A percentile compares a stretch with the other conserved stretches of the same genome.
phyloP scores from a whole-genome alignment of 2,329 filamentous ascomycete species.

The Helicocarpus griseus region DNA sequence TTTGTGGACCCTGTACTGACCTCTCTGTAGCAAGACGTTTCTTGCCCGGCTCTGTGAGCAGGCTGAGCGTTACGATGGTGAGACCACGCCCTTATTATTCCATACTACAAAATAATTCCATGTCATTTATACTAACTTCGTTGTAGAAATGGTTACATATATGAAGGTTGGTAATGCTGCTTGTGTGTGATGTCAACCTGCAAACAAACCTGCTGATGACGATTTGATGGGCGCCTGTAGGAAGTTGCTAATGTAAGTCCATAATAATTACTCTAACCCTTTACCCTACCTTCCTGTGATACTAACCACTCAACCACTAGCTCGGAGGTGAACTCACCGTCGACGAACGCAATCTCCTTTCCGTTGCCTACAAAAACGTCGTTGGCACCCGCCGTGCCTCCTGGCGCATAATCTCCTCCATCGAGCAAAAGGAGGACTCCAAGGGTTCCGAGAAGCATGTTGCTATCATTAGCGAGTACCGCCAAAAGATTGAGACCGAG shows the following conservation, averaged over 20 bases:
- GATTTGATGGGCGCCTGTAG: conserved; percentile 31
- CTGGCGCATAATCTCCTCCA: conserved; percentile 99
- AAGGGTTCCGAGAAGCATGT: conserved; percentile 97
- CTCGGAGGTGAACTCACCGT: conserved; percentile 59
- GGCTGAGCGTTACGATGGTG: conserved; percentile 98
- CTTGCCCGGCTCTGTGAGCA: conserved; percentile 99
- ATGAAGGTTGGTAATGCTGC: conserved; percentile 63
- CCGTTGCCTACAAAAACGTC: conserved; percentile 99
- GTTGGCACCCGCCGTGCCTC: conserved; percentile 96
- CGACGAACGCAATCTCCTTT: conserved; percentile 80
- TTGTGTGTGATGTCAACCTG: background rate
- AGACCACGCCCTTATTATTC: conserved; percentile 19
- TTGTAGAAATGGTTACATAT: conserved; percentile 85
- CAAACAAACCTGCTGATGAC: background rate
- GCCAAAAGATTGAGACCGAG: conserved; percentile 95
- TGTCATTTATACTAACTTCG: conserved; percentile 14
- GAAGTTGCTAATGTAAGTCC: conserved; percentile 81
- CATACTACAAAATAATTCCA: background rate
- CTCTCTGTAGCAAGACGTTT: conserved; percentile 84
- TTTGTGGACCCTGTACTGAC: conserved; percentile 25
- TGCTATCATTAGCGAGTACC: conserved; percentile 88
- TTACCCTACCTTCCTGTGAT: conserved; percentile 11
- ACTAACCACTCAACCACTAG: conserved; percentile 30
- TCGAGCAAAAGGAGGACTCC: conserved; percentile 99
- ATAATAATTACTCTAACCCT: conserved; percentile 9